These are phyloP conservation scores for Pseudoturritis turrita DNA, from an alignment of 345 rosid genomes.

Conservation along the genomic window DNA sequence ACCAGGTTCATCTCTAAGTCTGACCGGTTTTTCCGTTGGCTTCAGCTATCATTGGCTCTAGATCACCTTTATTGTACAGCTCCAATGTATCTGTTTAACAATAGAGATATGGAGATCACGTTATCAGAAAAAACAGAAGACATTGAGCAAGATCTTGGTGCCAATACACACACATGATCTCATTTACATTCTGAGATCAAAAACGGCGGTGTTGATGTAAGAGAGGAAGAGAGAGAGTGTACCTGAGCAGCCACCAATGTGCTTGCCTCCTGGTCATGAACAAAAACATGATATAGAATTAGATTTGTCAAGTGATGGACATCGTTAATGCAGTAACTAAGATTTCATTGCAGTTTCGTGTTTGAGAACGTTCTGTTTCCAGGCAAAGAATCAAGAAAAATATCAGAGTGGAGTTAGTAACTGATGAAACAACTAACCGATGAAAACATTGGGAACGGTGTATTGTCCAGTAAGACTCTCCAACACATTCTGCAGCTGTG, in stretches of 20 bases:
- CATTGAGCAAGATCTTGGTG: neutral
- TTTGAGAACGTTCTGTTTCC: neutral
- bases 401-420: neutral
- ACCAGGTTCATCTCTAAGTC: constrained; percentile 1
- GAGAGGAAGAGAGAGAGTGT: constrained; percentile 13
- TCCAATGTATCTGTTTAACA: constrained; percentile 64
- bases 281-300: neutral
- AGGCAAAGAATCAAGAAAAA: neutral
- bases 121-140: neutral
- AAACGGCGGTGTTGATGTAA: neutral
- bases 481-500: constrained; percentile 72
- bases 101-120: constrained; percentile 10
- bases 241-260: constrained; percentile 99
- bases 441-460: constrained; percentile 93
- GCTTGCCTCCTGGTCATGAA: constrained; percentile 71
- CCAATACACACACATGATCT: neutral
- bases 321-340: neutral
- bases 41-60: constrained; percentile 59
- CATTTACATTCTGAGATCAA: neutral
- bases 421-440: constrained; percentile 46
- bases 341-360: neutral
- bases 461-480: constrained; percentile 88
- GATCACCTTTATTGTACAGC: constrained; percentile 65
- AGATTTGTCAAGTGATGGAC: neutral
- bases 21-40: constrained; percentile 39